These are phyloP conservation scores for Microcyclospora pomicola DNA, from an alignment of 2,329 filamentous ascomycete species.

Conservation along the genomic window DNA sequence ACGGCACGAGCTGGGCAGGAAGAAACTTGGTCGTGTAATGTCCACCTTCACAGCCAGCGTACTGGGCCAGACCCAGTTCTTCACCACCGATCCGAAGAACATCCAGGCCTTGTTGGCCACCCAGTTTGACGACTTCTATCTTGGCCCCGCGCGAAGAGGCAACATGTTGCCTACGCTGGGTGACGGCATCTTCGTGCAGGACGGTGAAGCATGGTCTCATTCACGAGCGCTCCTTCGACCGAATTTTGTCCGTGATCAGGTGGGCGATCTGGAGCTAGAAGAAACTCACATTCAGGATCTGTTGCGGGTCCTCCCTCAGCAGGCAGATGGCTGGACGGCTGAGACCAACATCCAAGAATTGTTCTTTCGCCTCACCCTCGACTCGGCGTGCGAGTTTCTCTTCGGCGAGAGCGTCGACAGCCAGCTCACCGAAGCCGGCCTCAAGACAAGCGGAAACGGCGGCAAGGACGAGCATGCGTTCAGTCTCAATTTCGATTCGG, in stretches of 20 bases:
- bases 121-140: constrained; percentile 19
- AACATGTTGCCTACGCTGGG: constrained; percentile 20
- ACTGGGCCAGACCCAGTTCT: constrained; percentile 14
- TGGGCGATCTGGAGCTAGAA: constrained; percentile 23
- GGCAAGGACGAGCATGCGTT: constrained; percentile 24
- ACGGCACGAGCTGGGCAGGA: constrained; percentile 7
- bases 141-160: constrained; percentile 14
- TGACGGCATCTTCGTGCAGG: constrained; percentile 22
- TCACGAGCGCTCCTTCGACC: constrained; percentile 24
- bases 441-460: constrained; percentile 5
- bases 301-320: constrained; percentile 17
- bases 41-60: constrained; percentile 14
- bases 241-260: constrained; percentile 26
- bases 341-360: constrained; percentile 23
- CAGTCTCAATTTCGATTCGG: constrained; percentile 29
- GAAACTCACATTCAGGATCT: constrained; percentile 24
- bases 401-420: constrained; percentile 31
- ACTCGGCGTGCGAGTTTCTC: constrained; percentile 37
- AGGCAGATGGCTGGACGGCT: constrained; percentile 18
- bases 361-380: constrained; percentile 37
- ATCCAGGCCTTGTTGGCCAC: constrained; percentile 23
- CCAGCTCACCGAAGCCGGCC: constrained; percentile 22
- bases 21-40: constrained; percentile 10
- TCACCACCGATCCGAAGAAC: constrained; percentile 23
- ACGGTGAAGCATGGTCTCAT: constrained; percentile 25